A percentile compares a stretch with the other conserved stretches of the same genome.
These are phyloP conservation scores for Phytopythium boreale DNA, from an alignment of 352 stramenopile genomes.

Conservation along the genomic window DNA sequence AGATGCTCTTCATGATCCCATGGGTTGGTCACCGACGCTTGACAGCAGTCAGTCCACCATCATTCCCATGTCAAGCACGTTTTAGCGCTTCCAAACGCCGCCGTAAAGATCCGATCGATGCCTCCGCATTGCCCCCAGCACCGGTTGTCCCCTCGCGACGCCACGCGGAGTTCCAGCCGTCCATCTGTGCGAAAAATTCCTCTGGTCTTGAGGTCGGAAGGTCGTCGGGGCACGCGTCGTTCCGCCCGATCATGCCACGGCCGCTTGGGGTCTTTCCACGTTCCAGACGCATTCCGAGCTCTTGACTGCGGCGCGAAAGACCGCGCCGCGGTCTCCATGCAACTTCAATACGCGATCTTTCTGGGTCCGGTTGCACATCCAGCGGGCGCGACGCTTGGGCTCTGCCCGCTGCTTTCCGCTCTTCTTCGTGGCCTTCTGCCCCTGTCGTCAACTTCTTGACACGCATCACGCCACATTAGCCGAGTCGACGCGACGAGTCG, in stretches of 20 bases:
- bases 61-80: neutral
- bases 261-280: neutral
- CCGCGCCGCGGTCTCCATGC: neutral
- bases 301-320: neutral
- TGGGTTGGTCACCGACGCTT: neutral
- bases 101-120: neutral
- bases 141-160: neutral
- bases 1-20: neutral
- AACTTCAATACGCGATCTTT: constrained; percentile 1
- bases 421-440: neutral
- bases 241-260: neutral
- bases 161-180: neutral
- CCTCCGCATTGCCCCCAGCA: neutral
- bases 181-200: neutral
- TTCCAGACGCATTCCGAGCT: constrained; percentile 2
- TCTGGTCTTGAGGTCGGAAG: neutral
- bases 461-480: constrained; percentile 1
- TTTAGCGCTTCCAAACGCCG: neutral
- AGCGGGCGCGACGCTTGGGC: neutral
- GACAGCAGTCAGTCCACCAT: neutral
- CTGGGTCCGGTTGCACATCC: neutral
- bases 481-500: neutral
- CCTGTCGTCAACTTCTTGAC: neutral
- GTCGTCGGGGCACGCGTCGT: neutral
- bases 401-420: neutral